A percentile compares a stretch with the other conserved stretches of the same genome.
These are phyloP conservation scores for Arachis monticola DNA, from an alignment of 331 rosid species.

Conservation along the genomic window DNA sequence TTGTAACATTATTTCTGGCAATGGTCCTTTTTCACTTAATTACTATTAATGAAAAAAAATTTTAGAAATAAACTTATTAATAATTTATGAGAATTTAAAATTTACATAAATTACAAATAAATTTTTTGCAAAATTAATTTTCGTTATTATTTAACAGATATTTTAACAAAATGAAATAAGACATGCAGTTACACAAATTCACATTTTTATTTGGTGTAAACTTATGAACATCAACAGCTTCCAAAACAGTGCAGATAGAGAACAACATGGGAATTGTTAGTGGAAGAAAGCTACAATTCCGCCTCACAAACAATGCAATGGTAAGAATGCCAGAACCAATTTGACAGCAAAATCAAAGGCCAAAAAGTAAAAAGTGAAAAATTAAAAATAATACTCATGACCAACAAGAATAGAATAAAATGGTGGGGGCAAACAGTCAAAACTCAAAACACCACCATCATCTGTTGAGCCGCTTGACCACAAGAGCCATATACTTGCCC, in stretches of 20 bases:
- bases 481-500: conserved; percentile 88
- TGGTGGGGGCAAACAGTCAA: conserved; percentile 2
- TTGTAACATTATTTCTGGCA: too few relatives aligned
- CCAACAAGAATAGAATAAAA: conserved; percentile 43
- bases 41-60: too few relatives aligned
- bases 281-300: conserved; percentile 31
- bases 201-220: conserved; percentile 37
- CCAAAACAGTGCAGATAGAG: conserved; percentile 38
- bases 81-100: too few relatives aligned
- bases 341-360: conserved; percentile 33
- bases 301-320: conserved; percentile 24
- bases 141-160: too few relatives aligned
- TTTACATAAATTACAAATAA: too few relatives aligned
- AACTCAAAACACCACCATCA: conserved; percentile 46
- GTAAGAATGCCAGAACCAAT: conserved; percentile 46
- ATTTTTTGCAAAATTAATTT: too few relatives aligned
- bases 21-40: too few relatives aligned
- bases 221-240: conserved; percentile 48
- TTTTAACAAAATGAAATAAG: not conserved
- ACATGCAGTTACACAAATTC: conserved; percentile 36
- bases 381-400: conserved; percentile 32
- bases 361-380: not conserved
- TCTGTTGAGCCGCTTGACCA: conserved; percentile 71
- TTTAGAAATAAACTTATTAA: too few relatives aligned
- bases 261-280: conserved; percentile 34